These are phyloP conservation scores for Coniochaeta ligniaria DNA, from an alignment of 2,329 filamentous ascomycete genomes.

Conservation along the genomic window DNA sequence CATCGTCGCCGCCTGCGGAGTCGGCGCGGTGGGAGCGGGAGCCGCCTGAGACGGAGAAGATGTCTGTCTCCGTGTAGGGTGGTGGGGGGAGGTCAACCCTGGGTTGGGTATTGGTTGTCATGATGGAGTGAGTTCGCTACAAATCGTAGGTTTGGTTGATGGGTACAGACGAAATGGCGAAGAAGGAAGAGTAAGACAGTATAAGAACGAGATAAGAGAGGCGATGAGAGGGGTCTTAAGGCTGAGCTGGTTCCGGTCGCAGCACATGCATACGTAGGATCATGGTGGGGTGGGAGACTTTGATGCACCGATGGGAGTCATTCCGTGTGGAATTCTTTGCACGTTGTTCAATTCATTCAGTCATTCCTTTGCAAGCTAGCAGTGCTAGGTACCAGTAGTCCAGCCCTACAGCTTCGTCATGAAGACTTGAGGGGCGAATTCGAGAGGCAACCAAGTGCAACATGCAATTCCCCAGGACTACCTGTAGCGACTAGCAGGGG, in stretches of 20 bases:
- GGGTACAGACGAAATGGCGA: neutral
- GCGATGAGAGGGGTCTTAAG: neutral
- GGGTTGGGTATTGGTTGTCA: neutral
- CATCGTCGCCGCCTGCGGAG: constrained; percentile 5
- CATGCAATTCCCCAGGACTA: neutral
- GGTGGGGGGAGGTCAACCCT: constrained; percentile 37
- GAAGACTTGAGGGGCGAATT: neutral
- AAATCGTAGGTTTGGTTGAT: neutral
- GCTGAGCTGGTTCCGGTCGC: neutral
- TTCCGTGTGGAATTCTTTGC: neutral
- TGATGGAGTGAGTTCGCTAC: neutral
- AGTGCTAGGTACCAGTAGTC: neutral
- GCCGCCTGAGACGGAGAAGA: constrained; percentile 36
- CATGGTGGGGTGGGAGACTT: neutral
- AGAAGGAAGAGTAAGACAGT: neutral
- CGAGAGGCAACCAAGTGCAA: neutral
- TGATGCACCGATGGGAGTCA: neutral
- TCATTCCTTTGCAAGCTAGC: neutral
- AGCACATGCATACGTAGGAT: neutral
- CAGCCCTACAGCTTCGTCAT: neutral
- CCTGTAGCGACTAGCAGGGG: neutral
- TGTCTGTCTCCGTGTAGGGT: constrained; percentile 51
- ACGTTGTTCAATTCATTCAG: neutral
- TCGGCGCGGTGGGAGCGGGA: constrained; percentile 12
- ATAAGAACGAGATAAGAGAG: neutral